These are phyloP conservation scores for Barnettozyma wickerhamii DNA, from an alignment of 805 yeast genomes.

Conservation along the genomic window DNA sequence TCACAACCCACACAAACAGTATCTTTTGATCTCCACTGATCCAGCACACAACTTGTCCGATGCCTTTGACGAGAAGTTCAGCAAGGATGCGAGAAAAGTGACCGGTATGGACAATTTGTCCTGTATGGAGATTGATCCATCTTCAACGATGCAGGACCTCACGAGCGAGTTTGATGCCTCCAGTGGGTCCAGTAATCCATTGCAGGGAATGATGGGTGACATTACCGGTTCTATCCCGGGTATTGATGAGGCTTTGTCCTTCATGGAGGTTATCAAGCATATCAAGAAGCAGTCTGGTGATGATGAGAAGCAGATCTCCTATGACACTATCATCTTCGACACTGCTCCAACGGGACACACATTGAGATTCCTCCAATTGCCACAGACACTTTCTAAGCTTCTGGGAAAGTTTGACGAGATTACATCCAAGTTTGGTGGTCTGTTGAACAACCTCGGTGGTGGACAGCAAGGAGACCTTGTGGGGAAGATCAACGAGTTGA, in stretches of 20 bases:
- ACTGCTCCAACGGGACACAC: conserved; percentile 99
- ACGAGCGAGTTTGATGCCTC: conserved; percentile 40
- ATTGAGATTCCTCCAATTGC: conserved; percentile 88
- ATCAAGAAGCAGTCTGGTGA: conserved; percentile 65
- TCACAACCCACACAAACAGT: conserved; percentile 72
- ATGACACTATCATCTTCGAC: conserved; percentile 90
- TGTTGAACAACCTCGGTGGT: conserved; percentile 75
- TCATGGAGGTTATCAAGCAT: conserved; percentile 97
- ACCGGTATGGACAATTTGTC: conserved; percentile 84
- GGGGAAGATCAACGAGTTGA: conserved; percentile 73
- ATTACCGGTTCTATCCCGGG: conserved; percentile 96
- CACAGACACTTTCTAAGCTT: conserved; percentile 85
- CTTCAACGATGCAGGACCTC: conserved; percentile 88
- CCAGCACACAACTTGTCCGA: conserved; percentile 98
- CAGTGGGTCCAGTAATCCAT: conserved; percentile 44
- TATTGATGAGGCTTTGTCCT: conserved; percentile 95
- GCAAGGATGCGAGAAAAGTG: conserved; percentile 92
- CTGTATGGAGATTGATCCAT: conserved; percentile 98
- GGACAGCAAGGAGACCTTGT: conserved; percentile 66
- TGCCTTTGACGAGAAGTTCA: conserved; percentile 97
- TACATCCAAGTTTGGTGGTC: conserved; percentile 84
- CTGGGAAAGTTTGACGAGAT: conserved; percentile 84
- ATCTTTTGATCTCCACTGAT: conserved; percentile 89
- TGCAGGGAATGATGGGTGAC: conserved; percentile 76
- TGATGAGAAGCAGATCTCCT: conserved; percentile 41